Conservation (phyloP, 2,329 filamentous ascomycete species). For the Diplodia intermedia region DNA sequence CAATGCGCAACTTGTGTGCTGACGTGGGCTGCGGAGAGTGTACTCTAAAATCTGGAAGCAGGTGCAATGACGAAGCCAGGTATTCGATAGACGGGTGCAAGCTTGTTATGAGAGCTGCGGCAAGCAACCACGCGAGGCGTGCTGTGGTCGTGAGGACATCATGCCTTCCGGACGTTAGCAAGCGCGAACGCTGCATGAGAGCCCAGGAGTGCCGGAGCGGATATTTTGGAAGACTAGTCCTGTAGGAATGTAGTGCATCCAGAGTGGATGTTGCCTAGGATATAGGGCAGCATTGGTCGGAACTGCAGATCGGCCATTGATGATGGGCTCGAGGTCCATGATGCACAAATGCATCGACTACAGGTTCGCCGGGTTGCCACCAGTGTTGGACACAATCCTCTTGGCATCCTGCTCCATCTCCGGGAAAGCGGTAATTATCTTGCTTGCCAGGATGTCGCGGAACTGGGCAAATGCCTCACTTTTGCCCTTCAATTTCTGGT, state of each 20-base stretch:
- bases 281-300: too few species aligned
- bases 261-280: too few species aligned
- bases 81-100: neutral
- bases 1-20: neutral
- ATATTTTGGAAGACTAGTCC: neutral
- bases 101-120: neutral
- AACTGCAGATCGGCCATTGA: neutral
- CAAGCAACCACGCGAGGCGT: neutral
- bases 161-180: neutral
- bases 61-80: neutral
- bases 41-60: neutral
- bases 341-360: neutral
- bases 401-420: constrained; percentile 62
- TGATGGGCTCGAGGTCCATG: neutral
- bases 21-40: neutral
- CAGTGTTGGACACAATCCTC: constrained; percentile 56
- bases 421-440: constrained; percentile 65
- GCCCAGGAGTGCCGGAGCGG: neutral
- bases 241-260: neutral
- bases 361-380: constrained; percentile 40
- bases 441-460: constrained; percentile 64
- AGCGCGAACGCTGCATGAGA: neutral
- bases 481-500: constrained; percentile 68
- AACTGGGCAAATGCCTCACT: constrained; percentile 65
- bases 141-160: neutral